Conservation (phyloP, 192 early-diverging fungal species). For the Irineochytrium annulatum region DNA sequence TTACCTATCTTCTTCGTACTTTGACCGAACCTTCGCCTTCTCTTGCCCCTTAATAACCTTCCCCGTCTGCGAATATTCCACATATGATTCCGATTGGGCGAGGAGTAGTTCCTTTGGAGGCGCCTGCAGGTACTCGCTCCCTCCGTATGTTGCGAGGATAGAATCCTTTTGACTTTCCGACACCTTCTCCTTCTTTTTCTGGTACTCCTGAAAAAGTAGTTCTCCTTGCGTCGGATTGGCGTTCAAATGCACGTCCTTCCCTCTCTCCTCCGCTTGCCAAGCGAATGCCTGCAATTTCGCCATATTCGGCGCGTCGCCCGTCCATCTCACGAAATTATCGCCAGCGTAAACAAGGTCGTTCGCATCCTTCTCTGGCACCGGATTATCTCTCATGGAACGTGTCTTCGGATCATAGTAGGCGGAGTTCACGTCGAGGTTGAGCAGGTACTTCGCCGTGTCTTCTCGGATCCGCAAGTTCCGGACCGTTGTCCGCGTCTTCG, state of each 20-base stretch:
- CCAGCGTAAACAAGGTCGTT: constrained; percentile 61
- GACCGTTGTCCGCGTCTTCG: constrained; percentile 88
- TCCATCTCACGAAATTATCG: constrained; percentile 91
- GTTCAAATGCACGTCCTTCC: constrained; percentile 80
- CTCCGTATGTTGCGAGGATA: constrained; percentile 88
- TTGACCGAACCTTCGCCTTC: constrained; percentile 69
- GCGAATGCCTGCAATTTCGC: constrained; percentile 86
- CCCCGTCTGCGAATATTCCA: constrained; percentile 93
- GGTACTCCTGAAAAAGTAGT: constrained; percentile 83
- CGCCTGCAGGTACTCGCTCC: constrained; percentile 86
- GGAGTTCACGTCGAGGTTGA: constrained; percentile 90
- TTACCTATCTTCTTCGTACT: constrained; percentile 88
- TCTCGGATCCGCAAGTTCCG: constrained; percentile 98
- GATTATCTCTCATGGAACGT: constrained; percentile 98
- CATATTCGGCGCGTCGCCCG: constrained; percentile 80
- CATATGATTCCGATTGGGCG: constrained; percentile 89
- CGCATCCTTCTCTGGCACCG: constrained; percentile 65
- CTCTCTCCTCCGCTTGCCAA: constrained; percentile 84
- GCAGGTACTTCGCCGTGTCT: constrained; percentile 98
- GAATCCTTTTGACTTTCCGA: constrained; percentile 67
- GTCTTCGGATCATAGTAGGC: constrained; percentile 99
- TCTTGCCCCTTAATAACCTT: constrained; percentile 82
- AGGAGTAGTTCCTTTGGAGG: constrained; percentile 88
- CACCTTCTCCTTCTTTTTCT: constrained; percentile 74
- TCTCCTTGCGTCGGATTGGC: constrained; percentile 96